Evolutionary conservation across 2,329 filamentous ascomycete species (phyloP).

Genomic region (Nemania sp.): DNA sequence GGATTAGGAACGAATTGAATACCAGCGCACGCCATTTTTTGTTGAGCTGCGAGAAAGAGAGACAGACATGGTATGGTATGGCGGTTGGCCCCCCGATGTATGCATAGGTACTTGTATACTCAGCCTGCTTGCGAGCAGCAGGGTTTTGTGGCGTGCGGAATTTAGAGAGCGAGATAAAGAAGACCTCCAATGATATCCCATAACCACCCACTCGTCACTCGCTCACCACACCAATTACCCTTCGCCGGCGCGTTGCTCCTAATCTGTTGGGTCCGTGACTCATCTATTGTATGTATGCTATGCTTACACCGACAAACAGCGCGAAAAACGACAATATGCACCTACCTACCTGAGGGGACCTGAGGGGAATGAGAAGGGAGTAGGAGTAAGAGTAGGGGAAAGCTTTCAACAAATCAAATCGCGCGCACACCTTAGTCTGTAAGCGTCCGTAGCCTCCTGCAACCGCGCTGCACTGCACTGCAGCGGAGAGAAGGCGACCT

Average conservation of each 20-base stretch:
- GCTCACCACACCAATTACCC: slow-evolving; percentile 8
- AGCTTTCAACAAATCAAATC: slow-evolving; percentile 20
- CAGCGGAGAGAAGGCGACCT: slow-evolving; percentile 37
- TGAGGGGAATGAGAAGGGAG: neutral
- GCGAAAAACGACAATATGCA: neutral
- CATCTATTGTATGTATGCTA: neutral
- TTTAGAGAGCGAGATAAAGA: slow-evolving; percentile 19
- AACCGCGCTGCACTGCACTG: slow-evolving; percentile 11
- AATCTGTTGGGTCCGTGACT: slow-evolving; percentile 21
- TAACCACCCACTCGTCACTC: slow-evolving; percentile 20
- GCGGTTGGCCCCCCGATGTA: slow-evolving; percentile 27
- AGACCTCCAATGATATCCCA: slow-evolving; percentile 35
- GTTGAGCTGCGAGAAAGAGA: slow-evolving; percentile 15
- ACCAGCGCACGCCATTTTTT: slow-evolving; percentile 12
- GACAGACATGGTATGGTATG: too few species aligned
- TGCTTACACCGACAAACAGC: slow-evolving; percentile 26
- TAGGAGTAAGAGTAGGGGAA: neutral
- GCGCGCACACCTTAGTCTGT: slow-evolving; percentile 23
- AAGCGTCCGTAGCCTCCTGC: slow-evolving; percentile 27
- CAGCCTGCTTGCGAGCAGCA: slow-evolving; percentile 17
- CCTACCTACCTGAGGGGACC: neutral
- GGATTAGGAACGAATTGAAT: neutral
- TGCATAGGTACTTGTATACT: neutral
- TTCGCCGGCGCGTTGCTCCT: slow-evolving; percentile 19
- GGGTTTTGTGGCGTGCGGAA: slow-evolving; percentile 25